phyloP scores from a whole-genome alignment of 148 eudicot species.

The Rheum nobile region DNA sequence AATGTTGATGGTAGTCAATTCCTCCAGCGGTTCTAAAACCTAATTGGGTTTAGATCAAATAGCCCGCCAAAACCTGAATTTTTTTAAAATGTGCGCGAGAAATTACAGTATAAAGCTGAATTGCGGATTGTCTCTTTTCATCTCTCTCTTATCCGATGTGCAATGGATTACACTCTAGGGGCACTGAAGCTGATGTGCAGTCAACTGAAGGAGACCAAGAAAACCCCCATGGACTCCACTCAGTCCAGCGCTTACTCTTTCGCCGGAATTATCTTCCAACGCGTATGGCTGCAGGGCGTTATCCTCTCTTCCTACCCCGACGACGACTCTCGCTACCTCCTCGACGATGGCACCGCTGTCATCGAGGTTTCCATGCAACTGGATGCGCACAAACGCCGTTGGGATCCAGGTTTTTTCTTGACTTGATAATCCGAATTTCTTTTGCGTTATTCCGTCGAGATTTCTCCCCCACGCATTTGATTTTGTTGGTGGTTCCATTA shows the following conservation, averaged over 20 bases:
- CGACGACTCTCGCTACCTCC: constrained; percentile 24
- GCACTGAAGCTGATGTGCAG: constrained; percentile 59
- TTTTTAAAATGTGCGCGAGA: background rate
- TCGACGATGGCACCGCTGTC: constrained; percentile 81
- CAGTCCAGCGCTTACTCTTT: constrained; percentile 18
- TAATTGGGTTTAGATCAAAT: too few relatives aligned
- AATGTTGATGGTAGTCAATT: too few relatives aligned
- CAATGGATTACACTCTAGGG: constrained; percentile 69
- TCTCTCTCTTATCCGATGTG: background rate
- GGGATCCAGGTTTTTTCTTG: constrained; percentile 21
- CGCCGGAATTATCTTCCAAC: constrained; percentile 77
- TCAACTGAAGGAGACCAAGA: constrained; percentile 40
- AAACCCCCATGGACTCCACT: constrained; percentile 23
- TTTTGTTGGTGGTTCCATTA: background rate
- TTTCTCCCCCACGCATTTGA: background rate
- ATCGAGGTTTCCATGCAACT: constrained; percentile 29
- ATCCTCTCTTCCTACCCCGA: constrained; percentile 32
- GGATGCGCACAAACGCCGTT: constrained; percentile 24
- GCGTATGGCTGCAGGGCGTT: constrained; percentile 87
- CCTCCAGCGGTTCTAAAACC: too few relatives aligned
- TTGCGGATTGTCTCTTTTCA: background rate
- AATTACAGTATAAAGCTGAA: background rate
- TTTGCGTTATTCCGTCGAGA: background rate
- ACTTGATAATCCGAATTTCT: background rate
- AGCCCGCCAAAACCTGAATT: background rate